Base-by-base conservation (phyloP, 257 asterid species). In the Solanum clarkiae region DNA sequence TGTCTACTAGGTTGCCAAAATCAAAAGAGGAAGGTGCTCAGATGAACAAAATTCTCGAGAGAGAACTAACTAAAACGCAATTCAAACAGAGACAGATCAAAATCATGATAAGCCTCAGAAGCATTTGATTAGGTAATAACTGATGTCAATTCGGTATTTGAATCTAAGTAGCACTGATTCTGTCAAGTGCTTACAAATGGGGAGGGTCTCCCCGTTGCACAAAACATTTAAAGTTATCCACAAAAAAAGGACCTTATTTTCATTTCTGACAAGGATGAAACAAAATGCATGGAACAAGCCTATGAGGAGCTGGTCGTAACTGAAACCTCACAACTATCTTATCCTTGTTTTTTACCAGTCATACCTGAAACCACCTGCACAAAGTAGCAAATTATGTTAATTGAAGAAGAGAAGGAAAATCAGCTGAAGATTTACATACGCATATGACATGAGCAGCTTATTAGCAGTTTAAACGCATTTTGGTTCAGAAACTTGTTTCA, bases 351-450 rank as follows among this genome's bases (percentile, higher is more conserved):
- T 87, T 92, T 95, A 85, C 98, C 97, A 40, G 97, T 90, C 93
- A 93, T 88, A 24, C 95, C 95, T 51, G 95, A 92, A 69, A 95
- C 94, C 36, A 95, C 97, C 97, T 93, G 93, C 88, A 36, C 26
- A 89, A 85, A 86, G 84, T 88, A 55, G 49, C 65, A 42, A 83
- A 57, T 40, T 24, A 75, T 51, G n/a, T 75, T 15, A 75, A 49
- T 24, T 53, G 82, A 77, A 51, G 63, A 77, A 51, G 65, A 77
- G 65, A 26, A 77, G 2, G 26, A 53, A 26, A 53, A 51, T 56
- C 82, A 77, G 6, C 82, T 15, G 63, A 77, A 26, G 47, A 53
- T 53, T 63, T 51, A 13, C 47, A 16, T 10, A 16, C 11, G 0
- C 47, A 0, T 51, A 51, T 1, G 15, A 77, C 26, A 77, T 9